Conservation (phyloP, 257 asterid species). For the Petunia axillaris region DNA sequence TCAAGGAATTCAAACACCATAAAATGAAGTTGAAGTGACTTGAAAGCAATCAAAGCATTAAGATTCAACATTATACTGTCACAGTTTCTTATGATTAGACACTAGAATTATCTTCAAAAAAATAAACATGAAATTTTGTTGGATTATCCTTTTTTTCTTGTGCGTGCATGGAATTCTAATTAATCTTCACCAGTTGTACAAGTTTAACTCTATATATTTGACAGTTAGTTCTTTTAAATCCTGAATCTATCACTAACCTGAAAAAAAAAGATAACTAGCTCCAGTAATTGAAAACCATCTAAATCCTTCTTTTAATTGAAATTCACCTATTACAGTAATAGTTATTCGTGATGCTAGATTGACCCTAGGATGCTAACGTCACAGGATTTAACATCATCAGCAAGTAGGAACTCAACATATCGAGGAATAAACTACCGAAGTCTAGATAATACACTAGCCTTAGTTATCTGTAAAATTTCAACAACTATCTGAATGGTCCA, state of each 20-base stretch:
- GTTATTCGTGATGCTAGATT: background rate
- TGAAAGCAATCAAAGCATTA: no score
- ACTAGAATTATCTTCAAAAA: background rate
- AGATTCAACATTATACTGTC: background rate
- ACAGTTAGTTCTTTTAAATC: no score
- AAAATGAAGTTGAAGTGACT: constrained; percentile 9
- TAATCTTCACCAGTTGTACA: background rate
- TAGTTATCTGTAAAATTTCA: no score
- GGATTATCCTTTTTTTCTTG: background rate
- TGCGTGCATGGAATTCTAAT: background rate
- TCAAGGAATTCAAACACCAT: background rate
- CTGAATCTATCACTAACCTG: no score
- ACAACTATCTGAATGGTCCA: no score
- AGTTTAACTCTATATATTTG: background rate
- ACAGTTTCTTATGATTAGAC: background rate
- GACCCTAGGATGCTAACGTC: background rate
- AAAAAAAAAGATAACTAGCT: no score
- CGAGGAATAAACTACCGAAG: background rate
- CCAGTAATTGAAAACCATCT: background rate
- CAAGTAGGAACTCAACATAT: background rate
- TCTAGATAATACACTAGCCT: no score
- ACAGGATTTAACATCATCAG: background rate
- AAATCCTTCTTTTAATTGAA: background rate
- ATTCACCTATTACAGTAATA: background rate
- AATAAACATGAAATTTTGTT: background rate